phyloP scores from a whole-genome alignment of 2,329 filamentous ascomycete genomes.

The Talaromyces albobiverticillius region DNA sequence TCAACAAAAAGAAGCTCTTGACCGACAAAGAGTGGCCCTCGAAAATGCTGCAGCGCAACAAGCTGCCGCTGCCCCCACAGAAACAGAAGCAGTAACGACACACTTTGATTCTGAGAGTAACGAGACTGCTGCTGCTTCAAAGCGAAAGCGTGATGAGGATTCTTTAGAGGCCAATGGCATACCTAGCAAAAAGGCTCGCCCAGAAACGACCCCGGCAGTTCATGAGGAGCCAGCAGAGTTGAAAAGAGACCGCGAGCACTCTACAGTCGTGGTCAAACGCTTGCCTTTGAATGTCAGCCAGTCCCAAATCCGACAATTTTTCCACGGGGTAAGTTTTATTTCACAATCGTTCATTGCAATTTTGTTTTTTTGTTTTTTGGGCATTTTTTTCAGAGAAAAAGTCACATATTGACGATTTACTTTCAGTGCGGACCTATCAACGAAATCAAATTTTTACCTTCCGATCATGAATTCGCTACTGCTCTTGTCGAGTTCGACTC shows the following conservation, averaged over 20 bases:
- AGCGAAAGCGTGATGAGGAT: slow-evolving; percentile 71
- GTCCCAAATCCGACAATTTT: slow-evolving; percentile 79
- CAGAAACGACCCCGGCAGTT: slow-evolving; percentile 32
- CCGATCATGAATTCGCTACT: slow-evolving; percentile 60
- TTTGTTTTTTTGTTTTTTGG: too few relatives aligned
- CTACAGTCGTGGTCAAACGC: slow-evolving; percentile 76
- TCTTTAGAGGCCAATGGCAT: slow-evolving; percentile 48
- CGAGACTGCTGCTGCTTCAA: slow-evolving; percentile 35
- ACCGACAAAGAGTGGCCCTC: neutral
- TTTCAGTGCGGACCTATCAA: slow-evolving; percentile 74
- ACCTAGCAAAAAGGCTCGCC: slow-evolving; percentile 65
- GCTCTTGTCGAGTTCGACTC: slow-evolving; percentile 84
- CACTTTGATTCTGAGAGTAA: neutral
- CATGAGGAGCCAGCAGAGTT: slow-evolving; percentile 33
- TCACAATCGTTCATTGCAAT: neutral
- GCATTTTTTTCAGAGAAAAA: neutral
- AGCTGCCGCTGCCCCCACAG: slow-evolving; percentile 18
- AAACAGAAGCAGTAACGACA: slow-evolving; percentile 6
- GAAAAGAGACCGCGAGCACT: slow-evolving; percentile 87
- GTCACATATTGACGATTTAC: neutral
- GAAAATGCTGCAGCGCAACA: neutral
- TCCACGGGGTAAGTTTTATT: slow-evolving; percentile 63
- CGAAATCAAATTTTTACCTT: slow-evolving; percentile 66
- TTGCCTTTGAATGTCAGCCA: slow-evolving; percentile 68
- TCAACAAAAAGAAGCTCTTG: slow-evolving; percentile 25